phyloP scores from a whole-genome alignment of 257 asterid species.

The Fraxinus anomala region DNA sequence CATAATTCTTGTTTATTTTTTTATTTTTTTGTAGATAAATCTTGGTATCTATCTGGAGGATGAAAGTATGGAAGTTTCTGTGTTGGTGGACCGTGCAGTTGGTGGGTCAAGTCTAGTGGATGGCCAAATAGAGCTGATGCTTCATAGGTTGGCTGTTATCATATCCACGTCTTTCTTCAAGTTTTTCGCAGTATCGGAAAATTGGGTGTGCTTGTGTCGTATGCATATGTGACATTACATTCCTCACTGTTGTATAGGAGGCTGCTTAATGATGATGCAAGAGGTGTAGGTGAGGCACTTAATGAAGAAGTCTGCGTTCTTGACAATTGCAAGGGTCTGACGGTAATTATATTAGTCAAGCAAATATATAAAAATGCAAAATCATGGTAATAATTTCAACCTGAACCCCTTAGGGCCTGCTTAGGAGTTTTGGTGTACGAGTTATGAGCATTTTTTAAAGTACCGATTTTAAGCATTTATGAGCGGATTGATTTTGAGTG shows the following conservation, averaged over 20 bases:
- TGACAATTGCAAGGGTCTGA: conserved; percentile 62
- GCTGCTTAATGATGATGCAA: conserved; percentile 68
- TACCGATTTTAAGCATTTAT: no score
- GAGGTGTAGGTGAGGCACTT: conserved; percentile 85
- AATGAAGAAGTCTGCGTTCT: conserved; percentile 69
- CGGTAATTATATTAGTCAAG: conserved; percentile 37
- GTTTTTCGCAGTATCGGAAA: neutral
- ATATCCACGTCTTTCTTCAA: conserved; percentile 7
- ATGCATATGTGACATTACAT: conserved; percentile 9
- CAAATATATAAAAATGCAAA: conserved; percentile 3
- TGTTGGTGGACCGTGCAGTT: conserved; percentile 78
- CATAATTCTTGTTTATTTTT: neutral
- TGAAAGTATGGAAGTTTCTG: conserved; percentile 62
- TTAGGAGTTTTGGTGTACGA: no score
- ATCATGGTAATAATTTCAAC: conserved; percentile 20
- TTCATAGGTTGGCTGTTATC: conserved; percentile 48
- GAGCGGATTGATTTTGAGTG: no score
- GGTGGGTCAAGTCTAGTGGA: conserved; percentile 81
- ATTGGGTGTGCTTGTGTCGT: neutral
- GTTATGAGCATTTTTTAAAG: no score
- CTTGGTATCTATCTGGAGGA: conserved; percentile 77
- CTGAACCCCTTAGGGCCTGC: neutral
- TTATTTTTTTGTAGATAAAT: conserved; percentile 49
- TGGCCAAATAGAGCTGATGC: conserved; percentile 86
- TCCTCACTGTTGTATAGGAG: conserved; percentile 44